These are phyloP conservation scores for Geum urbanum DNA, from an alignment of 306 rosid genomes.

Conservation along the genomic window DNA sequence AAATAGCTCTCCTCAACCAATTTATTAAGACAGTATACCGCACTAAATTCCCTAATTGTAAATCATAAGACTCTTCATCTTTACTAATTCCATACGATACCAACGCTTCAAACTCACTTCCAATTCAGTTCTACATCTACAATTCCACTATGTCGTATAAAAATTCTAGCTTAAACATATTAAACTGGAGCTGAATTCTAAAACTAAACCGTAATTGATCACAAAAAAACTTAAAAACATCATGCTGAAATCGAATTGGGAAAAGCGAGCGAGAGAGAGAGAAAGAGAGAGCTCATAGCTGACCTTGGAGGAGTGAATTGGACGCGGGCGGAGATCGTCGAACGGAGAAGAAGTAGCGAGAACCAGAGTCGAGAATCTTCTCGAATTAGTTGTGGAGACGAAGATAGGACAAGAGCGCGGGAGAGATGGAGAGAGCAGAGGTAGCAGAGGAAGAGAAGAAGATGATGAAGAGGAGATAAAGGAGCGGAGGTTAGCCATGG, in stretches of 20 bases:
- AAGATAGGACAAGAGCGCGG: slow-evolving; percentile 23
- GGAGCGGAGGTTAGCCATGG: slow-evolving; percentile 80
- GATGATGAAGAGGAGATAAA: slow-evolving; percentile 41
- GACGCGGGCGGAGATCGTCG: slow-evolving; percentile 35
- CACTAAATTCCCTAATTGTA: neutral
- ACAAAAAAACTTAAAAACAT: neutral
- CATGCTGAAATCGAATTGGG: neutral
- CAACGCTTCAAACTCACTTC: neutral
- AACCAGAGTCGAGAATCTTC: slow-evolving; percentile 33
- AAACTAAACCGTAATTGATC: neutral
- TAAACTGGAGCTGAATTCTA: neutral
- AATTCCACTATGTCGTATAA: neutral
- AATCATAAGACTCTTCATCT: neutral
- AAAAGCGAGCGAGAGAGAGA: too few relatives aligned
- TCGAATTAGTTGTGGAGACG: slow-evolving; percentile 18
- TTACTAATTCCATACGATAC: neutral
- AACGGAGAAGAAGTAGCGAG: slow-evolving; percentile 53
- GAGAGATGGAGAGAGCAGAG: neutral
- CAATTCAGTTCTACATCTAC: neutral
- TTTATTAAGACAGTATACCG: neutral
- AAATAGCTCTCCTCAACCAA: neutral
- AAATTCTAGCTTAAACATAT: neutral
- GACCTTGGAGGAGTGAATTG: slow-evolving; percentile 45
- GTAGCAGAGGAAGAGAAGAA: slow-evolving; percentile 36
- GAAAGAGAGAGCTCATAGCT: neutral